Evolutionary conservation across 352 stramenopile genomes (phyloP).

Genomic region (Phytophthora pistaciae): DNA sequence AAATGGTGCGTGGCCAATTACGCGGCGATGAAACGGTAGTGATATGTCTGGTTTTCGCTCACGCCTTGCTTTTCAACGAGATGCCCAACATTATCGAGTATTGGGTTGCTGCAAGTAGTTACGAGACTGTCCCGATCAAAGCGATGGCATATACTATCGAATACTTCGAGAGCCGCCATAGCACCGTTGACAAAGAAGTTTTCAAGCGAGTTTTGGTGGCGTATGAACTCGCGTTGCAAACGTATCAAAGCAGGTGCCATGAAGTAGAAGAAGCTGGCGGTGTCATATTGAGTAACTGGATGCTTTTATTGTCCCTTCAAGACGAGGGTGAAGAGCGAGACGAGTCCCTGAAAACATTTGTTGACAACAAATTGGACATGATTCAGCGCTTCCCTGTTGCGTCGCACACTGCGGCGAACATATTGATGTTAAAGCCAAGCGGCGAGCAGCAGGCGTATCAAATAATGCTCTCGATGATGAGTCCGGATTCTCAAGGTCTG

Average conservation of each 20-base stretch:
- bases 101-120: constrained; percentile 37
- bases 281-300: constrained; percentile 52
- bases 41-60: constrained; percentile 31
- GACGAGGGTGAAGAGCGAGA: constrained; percentile 15
- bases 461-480: constrained; percentile 44
- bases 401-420: constrained; percentile 37
- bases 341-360: constrained; percentile 34
- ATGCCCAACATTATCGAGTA: constrained; percentile 35
- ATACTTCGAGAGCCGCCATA: constrained; percentile 12
- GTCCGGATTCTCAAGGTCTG: constrained; percentile 11
- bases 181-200: constrained; percentile 7
- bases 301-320: constrained; percentile 38
- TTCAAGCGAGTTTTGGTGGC: constrained; percentile 21
- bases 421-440: constrained; percentile 20
- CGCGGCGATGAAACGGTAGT: constrained; percentile 30
- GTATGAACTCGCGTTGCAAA: constrained; percentile 37
- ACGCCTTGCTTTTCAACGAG: constrained; percentile 40
- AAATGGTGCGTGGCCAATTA: constrained; percentile 27
- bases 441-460: constrained; percentile 21
- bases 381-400: constrained; percentile 37
- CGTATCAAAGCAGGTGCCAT: constrained; percentile 16
- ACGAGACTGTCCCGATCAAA: constrained; percentile 32
- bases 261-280: constrained; percentile 21
- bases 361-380: constrained; percentile 23
- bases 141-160: constrained; percentile 38